Evolutionary conservation across 331 rosid genomes (phyloP).

Genomic region (Cydonia oblonga): DNA sequence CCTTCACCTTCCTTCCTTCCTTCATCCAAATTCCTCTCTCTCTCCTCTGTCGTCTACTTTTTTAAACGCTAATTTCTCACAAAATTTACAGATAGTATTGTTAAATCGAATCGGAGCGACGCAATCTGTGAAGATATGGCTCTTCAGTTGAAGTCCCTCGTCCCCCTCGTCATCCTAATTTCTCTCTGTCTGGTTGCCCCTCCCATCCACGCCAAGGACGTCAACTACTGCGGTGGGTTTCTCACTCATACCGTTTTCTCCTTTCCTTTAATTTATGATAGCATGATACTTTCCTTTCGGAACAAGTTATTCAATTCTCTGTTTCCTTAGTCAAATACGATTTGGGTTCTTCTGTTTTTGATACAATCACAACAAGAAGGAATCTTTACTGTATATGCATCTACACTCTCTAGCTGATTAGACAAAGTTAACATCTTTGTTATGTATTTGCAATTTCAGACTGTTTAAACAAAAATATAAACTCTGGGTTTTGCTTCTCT

Average conservation of each 20-base stretch:
- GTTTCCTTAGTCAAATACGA: neutral
- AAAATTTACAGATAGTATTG: neutral
- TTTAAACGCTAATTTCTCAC: neutral
- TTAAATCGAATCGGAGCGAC: neutral
- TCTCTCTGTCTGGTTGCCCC: conserved; percentile 17
- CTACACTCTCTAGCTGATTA: neutral
- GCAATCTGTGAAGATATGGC: conserved; percentile 19
- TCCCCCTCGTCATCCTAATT: conserved; percentile 10
- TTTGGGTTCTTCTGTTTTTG: neutral
- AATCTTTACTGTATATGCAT: neutral
- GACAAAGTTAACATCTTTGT: neutral
- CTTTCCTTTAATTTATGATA: neutral
- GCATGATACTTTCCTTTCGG: neutral
- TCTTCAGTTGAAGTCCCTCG: conserved; percentile 5
- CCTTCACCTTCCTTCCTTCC: neutral
- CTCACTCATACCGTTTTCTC: neutral
- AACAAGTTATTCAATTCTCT: neutral
- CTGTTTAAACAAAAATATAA: neutral
- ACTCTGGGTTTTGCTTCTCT: neutral
- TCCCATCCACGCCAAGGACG: conserved; percentile 28
- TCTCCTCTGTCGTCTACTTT: neutral
- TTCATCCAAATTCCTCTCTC: neutral
- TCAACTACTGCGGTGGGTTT: conserved; percentile 77
- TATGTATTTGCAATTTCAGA: neutral
- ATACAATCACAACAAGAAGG: neutral